These are phyloP conservation scores for Ambrosia artemisiifolia DNA, from an alignment of 129 eudicot genomes.

Conservation along the genomic window DNA sequence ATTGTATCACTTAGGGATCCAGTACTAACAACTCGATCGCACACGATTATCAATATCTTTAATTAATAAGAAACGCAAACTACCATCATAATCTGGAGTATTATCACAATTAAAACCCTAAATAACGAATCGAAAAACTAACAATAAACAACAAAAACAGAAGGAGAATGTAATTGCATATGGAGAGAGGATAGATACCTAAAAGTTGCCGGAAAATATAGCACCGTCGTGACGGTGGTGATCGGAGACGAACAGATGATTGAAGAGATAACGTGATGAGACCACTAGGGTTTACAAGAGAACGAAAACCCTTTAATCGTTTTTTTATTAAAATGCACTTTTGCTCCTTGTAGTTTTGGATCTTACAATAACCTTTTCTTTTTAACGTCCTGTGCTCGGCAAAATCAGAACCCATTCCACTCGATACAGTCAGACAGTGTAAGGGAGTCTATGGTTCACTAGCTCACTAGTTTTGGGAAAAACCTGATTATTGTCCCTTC, in stretches of 20 bases:
- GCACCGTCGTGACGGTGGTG: conserved; percentile 6
- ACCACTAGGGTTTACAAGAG: background rate
- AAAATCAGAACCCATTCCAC: no score
- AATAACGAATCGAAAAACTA: background rate
- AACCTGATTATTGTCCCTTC: no score
- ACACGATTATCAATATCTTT: background rate
- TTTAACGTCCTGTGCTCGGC: no score
- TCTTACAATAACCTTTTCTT: background rate
- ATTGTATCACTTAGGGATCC: no score
- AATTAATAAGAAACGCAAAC: no score
- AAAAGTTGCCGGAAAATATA: background rate
- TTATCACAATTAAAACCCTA: conserved; percentile 2
- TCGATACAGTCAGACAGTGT: no score
- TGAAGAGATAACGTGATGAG: background rate
- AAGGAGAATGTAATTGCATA: background rate
- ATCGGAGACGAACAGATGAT: background rate
- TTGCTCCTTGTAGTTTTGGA: conserved; percentile 2
- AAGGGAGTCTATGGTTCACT: no score
- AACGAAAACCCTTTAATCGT: conserved; percentile 1
- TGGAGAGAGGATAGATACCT: background rate
- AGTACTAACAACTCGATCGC: no score
- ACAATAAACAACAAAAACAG: background rate
- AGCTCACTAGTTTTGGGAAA: no score
- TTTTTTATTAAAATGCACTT: background rate
- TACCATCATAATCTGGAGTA: background rate